Evolutionary conservation across 1,284 basidiomycete species (phyloP).

Genomic region (Cerioporus squamosus): DNA sequence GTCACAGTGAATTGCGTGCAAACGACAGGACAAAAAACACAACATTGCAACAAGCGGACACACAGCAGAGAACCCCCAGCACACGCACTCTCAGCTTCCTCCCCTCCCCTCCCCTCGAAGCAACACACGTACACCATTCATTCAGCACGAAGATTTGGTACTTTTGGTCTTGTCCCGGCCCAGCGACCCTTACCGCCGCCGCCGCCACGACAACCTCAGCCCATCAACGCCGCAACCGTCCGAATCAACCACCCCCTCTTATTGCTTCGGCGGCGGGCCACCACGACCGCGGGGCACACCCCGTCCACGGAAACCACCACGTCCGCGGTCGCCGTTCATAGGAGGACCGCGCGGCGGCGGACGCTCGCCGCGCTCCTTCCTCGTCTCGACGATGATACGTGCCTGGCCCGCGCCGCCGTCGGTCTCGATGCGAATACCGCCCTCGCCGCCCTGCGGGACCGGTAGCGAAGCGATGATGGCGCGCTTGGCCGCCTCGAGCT

Average conservation of each 20-base stretch:
- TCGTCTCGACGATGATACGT: slow-evolving; percentile 82
- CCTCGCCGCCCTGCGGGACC: slow-evolving; percentile 77
- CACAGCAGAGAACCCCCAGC: slow-evolving; percentile 7
- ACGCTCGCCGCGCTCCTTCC: slow-evolving; percentile 86
- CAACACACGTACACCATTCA: slow-evolving; percentile 9
- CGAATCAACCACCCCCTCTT: neutral
- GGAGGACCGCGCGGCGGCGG: slow-evolving; percentile 46
- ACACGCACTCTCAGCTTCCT: neutral
- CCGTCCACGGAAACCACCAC: slow-evolving; percentile 37
- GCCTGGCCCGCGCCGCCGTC: slow-evolving; percentile 52
- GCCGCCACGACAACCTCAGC: neutral
- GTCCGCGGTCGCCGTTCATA: slow-evolving; percentile 35
- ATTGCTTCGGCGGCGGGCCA: slow-evolving; percentile 33
- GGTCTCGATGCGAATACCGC: slow-evolving; percentile 80
- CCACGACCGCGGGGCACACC: slow-evolving; percentile 38
- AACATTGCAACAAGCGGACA: slow-evolving; percentile 11
- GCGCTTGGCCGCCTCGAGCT: slow-evolving; percentile 79
- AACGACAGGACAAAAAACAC: slow-evolving; percentile 2
- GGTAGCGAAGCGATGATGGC: slow-evolving; percentile 82
- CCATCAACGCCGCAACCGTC: neutral
- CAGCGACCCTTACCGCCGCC: neutral
- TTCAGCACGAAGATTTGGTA: slow-evolving; percentile 21
- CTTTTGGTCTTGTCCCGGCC: slow-evolving; percentile 19
- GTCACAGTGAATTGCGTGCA: slow-evolving; percentile 8
- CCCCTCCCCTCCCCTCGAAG: neutral